Percentiles rank a stretch among this genome's conserved stretches.
Evolutionary conservation across 371 early-diverging fungal species (phyloP).

Genomic region (Rhizopus sp.): DNA sequence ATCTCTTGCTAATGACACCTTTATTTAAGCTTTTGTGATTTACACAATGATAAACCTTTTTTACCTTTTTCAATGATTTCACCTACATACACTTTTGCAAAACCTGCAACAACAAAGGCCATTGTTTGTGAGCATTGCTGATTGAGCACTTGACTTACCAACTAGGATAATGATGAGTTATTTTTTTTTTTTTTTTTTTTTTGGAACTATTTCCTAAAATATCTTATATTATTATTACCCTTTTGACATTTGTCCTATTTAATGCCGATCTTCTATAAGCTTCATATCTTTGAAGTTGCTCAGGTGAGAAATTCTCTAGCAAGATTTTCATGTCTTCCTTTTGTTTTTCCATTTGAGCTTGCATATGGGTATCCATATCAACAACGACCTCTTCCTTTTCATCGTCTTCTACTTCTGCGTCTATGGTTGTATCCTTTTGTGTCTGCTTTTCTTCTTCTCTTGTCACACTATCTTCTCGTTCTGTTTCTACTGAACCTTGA

Average conservation of each 20-base stretch:
- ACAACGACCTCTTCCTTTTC: constrained; percentile 43
- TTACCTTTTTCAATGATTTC: constrained; percentile 91
- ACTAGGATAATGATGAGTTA: constrained; percentile 32
- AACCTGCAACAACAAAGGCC: constrained; percentile 91
- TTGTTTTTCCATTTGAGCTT: constrained; percentile 49
- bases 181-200: too few species aligned
- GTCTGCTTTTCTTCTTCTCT: constrained; percentile 25
- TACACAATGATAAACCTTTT: background rate
- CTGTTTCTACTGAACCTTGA: constrained; percentile 47
- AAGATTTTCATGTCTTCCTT: constrained; percentile 63
- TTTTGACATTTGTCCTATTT: constrained; percentile 82
- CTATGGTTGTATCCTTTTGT: constrained; percentile 28
- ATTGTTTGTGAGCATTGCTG: constrained; percentile 87
- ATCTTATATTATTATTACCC: constrained; percentile 58
- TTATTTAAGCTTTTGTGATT: background rate
- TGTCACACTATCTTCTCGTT: constrained; percentile 39
- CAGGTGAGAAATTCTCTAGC: constrained; percentile 79
- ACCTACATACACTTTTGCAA: constrained; percentile 95
- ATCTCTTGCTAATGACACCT: constrained; percentile 52
- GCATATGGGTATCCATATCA: constrained; percentile 49
- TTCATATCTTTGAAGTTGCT: constrained; percentile 88
- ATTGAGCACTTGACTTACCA: constrained; percentile 73
- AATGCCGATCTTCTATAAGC: constrained; percentile 87
- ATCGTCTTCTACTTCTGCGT: constrained; percentile 48
- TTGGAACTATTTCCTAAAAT: background rate